These are phyloP conservation scores for Mycosphaerella arachidis DNA, from an alignment of 2,329 filamentous ascomycete genomes.

Conservation along the genomic window DNA sequence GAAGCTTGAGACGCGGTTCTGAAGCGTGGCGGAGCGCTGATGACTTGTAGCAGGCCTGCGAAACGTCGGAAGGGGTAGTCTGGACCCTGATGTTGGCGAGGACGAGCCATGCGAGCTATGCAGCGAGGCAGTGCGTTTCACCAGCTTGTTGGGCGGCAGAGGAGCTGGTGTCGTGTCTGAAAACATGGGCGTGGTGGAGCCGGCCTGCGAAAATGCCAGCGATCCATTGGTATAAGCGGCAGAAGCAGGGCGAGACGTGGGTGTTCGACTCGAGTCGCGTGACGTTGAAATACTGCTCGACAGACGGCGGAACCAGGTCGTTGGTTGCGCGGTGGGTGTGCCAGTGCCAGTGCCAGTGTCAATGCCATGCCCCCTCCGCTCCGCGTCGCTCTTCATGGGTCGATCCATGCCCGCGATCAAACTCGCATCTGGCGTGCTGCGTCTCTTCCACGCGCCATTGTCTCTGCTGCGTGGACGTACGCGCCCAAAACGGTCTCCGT, in stretches of 20 bases:
- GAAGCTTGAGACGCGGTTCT: conserved; percentile 32
- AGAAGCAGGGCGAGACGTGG: conserved; percentile 62
- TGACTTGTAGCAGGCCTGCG: conserved; percentile 74
- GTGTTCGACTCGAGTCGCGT: conserved; percentile 40
- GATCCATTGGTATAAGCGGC: conserved; percentile 56
- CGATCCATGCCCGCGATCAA: conserved; percentile 18
- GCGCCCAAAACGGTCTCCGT: conserved; percentile 11
- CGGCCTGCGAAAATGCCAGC: conserved; percentile 42
- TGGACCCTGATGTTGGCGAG: conserved; percentile 50
- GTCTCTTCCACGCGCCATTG: conserved; percentile 11
- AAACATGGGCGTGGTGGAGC: conserved; percentile 62
- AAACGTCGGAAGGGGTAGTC: conserved; percentile 61
- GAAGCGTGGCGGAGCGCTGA: conserved; percentile 67
- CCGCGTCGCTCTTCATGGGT: conserved; percentile 10
- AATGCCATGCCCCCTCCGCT: conserved; percentile 3
- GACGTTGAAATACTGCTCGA: conserved; percentile 43
- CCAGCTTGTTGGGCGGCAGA: conserved; percentile 67
- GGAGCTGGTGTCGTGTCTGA: conserved; percentile 34
- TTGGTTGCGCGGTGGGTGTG: conserved; percentile 12
- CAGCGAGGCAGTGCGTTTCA: conserved; percentile 64
- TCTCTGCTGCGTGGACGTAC: conserved; percentile 7
- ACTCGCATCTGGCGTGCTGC: conserved; percentile 13
- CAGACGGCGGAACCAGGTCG: conserved; percentile 63
- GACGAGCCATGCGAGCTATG: conserved; percentile 45
- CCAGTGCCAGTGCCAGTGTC: background rate